Conservation (phyloP, 2,329 filamentous ascomycete species). For the Coniochaeta sp. region DNA sequence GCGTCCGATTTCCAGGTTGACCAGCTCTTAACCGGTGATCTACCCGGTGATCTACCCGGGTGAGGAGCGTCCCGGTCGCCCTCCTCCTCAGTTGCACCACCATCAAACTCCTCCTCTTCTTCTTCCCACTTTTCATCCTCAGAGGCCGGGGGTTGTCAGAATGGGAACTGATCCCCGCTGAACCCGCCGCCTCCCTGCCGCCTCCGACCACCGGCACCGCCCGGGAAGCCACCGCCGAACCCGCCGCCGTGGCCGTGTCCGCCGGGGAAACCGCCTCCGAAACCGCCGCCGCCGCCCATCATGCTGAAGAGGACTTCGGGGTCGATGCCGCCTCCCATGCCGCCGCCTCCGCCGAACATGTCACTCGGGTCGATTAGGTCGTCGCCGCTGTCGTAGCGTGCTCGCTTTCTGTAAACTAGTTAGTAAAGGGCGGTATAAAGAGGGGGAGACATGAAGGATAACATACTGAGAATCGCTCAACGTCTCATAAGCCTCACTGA, state of each 20-base stretch:
- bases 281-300: conserved; percentile 63
- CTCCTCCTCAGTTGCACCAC: conserved; percentile 11
- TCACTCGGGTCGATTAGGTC: conserved; percentile 84
- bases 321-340: conserved; percentile 58
- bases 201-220: conserved; percentile 37
- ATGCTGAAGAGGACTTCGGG: conserved; percentile 77
- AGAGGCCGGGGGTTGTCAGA: conserved; percentile 34
- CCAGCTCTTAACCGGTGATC: not conserved
- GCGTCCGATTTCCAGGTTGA: conserved; percentile 18
- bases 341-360: conserved; percentile 64
- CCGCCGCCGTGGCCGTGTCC: conserved; percentile 9
- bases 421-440: conserved; percentile 19
- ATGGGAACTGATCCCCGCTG: conserved; percentile 31
- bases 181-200: conserved; percentile 27
- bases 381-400: conserved; percentile 85
- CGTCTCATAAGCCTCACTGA: conserved; percentile 94
- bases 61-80: conserved; percentile 15
- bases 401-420: conserved; percentile 61
- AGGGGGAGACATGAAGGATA: not conserved
- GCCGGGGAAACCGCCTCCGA: conserved; percentile 42
- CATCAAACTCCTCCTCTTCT: conserved; percentile 21
- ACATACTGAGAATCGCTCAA: conserved; percentile 88
- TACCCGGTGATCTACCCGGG: not conserved
- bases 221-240: conserved; percentile 39
- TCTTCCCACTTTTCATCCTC: conserved; percentile 19